Evolutionary conservation across 345 rosid species (phyloP).

Genomic region (Brassica incana): DNA sequence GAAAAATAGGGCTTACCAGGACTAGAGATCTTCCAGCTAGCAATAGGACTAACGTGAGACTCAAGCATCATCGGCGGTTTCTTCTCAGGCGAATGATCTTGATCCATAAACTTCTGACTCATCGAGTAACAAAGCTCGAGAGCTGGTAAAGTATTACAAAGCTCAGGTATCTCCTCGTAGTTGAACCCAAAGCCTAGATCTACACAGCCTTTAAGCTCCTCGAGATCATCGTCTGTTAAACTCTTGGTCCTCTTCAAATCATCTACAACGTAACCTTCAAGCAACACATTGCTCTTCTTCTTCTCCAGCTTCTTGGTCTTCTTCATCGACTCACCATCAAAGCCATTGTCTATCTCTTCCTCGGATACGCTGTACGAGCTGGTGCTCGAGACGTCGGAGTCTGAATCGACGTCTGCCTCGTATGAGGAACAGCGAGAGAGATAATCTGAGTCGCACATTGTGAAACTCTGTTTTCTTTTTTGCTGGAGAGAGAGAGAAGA

Average conservation of each 20-base stretch:
- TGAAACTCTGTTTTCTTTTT: not conserved
- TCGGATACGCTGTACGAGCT: constrained; percentile 25
- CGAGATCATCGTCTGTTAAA: constrained; percentile 89
- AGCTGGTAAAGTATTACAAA: constrained; percentile 94
- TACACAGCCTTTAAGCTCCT: constrained; percentile 89
- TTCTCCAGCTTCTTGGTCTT: constrained; percentile 37
- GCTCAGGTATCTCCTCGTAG: constrained; percentile 96
- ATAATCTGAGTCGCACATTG: constrained; percentile 29
- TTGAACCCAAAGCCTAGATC: constrained; percentile 96
- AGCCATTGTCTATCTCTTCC: constrained; percentile 17
- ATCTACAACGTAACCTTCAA: constrained; percentile 74
- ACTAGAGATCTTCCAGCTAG: constrained; percentile 96
- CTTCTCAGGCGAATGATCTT: constrained; percentile 57
- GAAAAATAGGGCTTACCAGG: constrained; percentile 55
- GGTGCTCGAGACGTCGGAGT: constrained; percentile 24
- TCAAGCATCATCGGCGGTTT: constrained; percentile 37
- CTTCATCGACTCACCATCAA: not conserved
- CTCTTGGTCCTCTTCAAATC: constrained; percentile 84
- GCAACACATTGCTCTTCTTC: constrained; percentile 83
- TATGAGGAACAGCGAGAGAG: constrained; percentile 34
- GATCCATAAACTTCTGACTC: constrained; percentile 88
- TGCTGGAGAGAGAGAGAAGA: not conserved
- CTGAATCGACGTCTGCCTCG: constrained; percentile 38
- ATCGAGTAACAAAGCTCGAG: constrained; percentile 95
- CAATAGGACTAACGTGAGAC: constrained; percentile 55